Percentiles rank a stretch among this genome's conserved stretches.
phyloP scores from a whole-genome alignment of 2,329 filamentous ascomycete genomes.

The Aquanectria penicillioides region DNA sequence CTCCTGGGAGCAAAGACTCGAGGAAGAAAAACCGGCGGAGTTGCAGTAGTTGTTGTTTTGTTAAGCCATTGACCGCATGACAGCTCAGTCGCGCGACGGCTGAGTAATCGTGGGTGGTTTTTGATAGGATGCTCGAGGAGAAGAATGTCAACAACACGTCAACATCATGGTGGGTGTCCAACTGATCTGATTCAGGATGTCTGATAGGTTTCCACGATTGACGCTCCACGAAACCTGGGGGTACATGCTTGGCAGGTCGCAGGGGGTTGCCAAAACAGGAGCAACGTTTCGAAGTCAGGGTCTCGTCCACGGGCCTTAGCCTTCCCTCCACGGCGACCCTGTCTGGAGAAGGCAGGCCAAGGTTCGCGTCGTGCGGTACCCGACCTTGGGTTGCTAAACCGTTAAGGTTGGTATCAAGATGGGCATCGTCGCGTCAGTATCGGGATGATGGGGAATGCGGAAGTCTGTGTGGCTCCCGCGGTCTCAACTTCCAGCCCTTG shows the following conservation, averaged over 20 bases:
- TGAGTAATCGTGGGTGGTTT: background rate
- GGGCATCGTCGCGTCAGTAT: constrained; percentile 15
- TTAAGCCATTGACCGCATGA: too few relatives aligned
- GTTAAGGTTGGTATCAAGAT: constrained; percentile 18
- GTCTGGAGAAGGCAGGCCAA: constrained; percentile 10
- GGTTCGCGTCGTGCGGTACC: constrained; percentile 14
- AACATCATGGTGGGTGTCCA: constrained; percentile 4
- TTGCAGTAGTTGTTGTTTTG: background rate
- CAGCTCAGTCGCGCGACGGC: background rate
- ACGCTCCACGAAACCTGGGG: constrained; percentile 14
- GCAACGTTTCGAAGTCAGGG: constrained; percentile 20
- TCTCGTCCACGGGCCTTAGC: constrained; percentile 14
- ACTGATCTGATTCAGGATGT: constrained; percentile 7
- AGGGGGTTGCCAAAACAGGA: constrained; percentile 16
- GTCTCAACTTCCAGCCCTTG: constrained; percentile 15
- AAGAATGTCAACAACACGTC: constrained; percentile 9
- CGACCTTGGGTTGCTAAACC: constrained; percentile 3
- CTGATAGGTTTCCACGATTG: constrained; percentile 7
- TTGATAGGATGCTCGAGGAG: constrained; percentile 1
- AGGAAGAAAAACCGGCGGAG: background rate
- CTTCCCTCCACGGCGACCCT: constrained; percentile 7
- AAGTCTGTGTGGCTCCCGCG: constrained; percentile 17
- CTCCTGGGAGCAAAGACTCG: background rate
- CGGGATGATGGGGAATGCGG: constrained; percentile 19
- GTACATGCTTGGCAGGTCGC: constrained; percentile 10